phyloP scores from a whole-genome alignment of 371 early-diverging fungal genomes.

The Mortierella sp. region DNA sequence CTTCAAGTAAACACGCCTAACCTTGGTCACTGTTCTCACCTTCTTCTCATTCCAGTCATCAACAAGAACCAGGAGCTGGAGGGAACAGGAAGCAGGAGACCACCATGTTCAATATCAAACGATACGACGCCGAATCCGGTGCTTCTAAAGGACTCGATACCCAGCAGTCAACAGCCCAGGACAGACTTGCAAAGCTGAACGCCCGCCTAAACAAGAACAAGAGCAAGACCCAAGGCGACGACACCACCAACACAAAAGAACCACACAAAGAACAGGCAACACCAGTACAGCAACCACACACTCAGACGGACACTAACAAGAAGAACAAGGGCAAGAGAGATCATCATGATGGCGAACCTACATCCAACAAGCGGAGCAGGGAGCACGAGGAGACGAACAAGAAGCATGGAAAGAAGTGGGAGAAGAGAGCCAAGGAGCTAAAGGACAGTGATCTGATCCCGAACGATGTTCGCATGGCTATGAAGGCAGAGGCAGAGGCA shows the following conservation, averaged over 20 bases:
- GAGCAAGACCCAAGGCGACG: conserved; percentile 15
- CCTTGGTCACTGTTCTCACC: too few species aligned
- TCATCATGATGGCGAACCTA: not conserved
- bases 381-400: conserved; percentile 33
- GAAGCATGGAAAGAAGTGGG: conserved; percentile 47
- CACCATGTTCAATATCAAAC: conserved; percentile 50
- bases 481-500: conserved; percentile 49
- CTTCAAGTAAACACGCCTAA: too few species aligned
- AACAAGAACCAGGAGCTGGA: not conserved
- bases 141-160: conserved; percentile 2
- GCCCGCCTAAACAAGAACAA: conserved; percentile 47
- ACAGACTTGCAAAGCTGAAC: conserved; percentile 43
- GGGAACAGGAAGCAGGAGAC: conserved; percentile 1
- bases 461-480: conserved; percentile 44
- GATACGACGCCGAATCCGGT: conserved; percentile 38
- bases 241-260: conserved; percentile 2
- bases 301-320: conserved; percentile 1
- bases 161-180: conserved; percentile 9
- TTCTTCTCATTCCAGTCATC: too few species aligned
- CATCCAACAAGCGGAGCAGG: conserved; percentile 35
- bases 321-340: conserved; percentile 2
- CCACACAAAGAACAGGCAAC: not conserved
- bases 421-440: conserved; percentile 43
- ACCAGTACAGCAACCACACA: not conserved
- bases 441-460: conserved; percentile 47